Conservation (phyloP, 1,284 basidiomycete species). For the Tilletia caries region DNA sequence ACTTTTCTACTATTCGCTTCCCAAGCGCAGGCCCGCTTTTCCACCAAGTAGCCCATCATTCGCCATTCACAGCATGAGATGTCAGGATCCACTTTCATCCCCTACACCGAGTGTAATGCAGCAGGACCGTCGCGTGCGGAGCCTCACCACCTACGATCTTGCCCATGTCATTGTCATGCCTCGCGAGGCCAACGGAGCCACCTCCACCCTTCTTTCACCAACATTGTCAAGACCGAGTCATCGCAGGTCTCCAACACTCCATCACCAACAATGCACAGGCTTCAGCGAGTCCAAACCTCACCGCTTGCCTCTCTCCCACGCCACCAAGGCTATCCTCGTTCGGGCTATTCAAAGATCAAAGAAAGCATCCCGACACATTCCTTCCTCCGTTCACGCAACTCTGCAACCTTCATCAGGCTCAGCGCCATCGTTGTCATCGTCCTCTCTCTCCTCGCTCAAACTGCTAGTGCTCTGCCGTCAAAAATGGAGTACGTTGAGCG, state of each 20-base stretch:
- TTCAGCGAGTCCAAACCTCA: not conserved
- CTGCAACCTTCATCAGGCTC: not conserved
- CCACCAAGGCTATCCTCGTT: not conserved
- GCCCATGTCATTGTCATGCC: not conserved
- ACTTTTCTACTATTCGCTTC: too few relatives aligned
- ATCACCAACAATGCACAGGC: not conserved
- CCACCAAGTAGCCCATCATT: not conserved
- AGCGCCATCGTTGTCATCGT: slow-evolving; percentile 4
- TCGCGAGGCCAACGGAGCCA: too few relatives aligned
- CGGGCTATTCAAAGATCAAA: not conserved
- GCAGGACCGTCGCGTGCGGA: slow-evolving; percentile 9
- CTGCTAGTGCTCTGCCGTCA: slow-evolving; percentile 1
- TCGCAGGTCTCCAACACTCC: too few relatives aligned
- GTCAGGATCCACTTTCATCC: not conserved
- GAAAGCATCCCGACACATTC: not conserved
- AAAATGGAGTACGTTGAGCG: not conserved
- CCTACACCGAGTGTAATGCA: not conserved
- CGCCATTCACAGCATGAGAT: slow-evolving; percentile 2
- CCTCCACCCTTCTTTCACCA: too few relatives aligned
- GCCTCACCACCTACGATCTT: slow-evolving; percentile 6
- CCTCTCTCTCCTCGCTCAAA: not conserved
- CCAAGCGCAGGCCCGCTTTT: too few relatives aligned
- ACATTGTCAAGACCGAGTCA: too few relatives aligned
- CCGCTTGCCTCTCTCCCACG: not conserved
- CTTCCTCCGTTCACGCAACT: not conserved